Conservation (phyloP, 2,329 filamentous ascomycete genomes). For the Penicillium sp. region DNA sequence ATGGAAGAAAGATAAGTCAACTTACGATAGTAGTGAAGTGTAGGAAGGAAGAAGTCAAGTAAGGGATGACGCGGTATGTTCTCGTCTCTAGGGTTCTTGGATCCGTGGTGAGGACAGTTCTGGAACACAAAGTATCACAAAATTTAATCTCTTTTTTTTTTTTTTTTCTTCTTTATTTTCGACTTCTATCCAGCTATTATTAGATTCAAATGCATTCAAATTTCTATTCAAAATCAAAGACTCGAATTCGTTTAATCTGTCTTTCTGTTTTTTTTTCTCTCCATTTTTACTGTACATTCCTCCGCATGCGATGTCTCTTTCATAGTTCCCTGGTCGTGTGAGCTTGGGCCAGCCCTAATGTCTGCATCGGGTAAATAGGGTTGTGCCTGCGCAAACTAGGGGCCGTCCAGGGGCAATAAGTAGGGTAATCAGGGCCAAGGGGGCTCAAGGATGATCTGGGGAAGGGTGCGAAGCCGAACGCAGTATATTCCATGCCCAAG, state of each 20-base stretch:
- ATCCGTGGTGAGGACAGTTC: conserved; percentile 9
- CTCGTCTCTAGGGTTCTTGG: conserved; percentile 3
- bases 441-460: conserved; percentile 7
- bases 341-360: conserved; percentile 24
- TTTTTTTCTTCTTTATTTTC: neutral
- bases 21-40: conserved; percentile 12
- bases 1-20: conserved; percentile 1
- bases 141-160: neutral
- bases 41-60: conserved; percentile 21
- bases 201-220: neutral
- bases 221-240: neutral
- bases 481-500: too few relatives aligned
- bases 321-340: conserved; percentile 21
- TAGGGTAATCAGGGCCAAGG: neutral
- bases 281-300: neutral
- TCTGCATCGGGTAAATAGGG: conserved; percentile 27
- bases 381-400: conserved; percentile 10
- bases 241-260: neutral
- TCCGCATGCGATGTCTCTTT: conserved; percentile 7
- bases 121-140: conserved; percentile 8
- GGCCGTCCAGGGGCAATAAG: conserved; percentile 7
- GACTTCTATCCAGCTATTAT: neutral
- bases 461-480: neutral
- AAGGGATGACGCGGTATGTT: conserved; percentile 25
- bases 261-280: neutral